Evolutionary conservation across 495 filamentous ascomycete genomes (phyloP).

Genomic region (Entonaema liquescens): DNA sequence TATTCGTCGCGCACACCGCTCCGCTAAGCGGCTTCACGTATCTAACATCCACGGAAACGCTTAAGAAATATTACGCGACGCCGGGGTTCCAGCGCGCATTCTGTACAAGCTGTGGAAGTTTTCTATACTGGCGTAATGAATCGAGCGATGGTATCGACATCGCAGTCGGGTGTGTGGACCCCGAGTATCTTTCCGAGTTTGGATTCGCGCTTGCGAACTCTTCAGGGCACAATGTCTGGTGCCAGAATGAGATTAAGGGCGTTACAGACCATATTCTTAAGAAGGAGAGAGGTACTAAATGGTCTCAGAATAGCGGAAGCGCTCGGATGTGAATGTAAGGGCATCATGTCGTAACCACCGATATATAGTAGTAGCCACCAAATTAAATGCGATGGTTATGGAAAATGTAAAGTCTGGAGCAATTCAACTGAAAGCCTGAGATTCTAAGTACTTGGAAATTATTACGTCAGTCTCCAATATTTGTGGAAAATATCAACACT

Average conservation of each 20-base stretch:
- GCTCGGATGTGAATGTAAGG: constrained; percentile 12
- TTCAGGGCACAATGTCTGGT: constrained; percentile 38
- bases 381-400: too few relatives aligned
- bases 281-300: constrained; percentile 55
- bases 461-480: too few relatives aligned
- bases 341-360: too few relatives aligned
- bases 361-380: too few relatives aligned
- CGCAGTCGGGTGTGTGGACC: constrained; percentile 48
- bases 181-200: constrained; percentile 49
- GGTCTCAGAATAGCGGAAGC: constrained; percentile 24
- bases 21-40: constrained; percentile 36
- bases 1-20: constrained; percentile 43
- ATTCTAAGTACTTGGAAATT: too few relatives aligned
- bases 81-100: constrained; percentile 47
- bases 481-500: too few relatives aligned
- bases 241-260: constrained; percentile 51
- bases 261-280: constrained; percentile 50
- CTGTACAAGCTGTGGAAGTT: constrained; percentile 50
- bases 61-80: constrained; percentile 45
- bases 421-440: too few relatives aligned
- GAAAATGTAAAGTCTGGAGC: too few relatives aligned
- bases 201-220: constrained; percentile 45
- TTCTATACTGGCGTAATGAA: constrained; percentile 48
- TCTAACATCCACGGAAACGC: constrained; percentile 32
- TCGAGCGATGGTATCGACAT: constrained; percentile 30